Evolutionary conservation across 305 asterid species (phyloP), one percentile per base, ranked within the genome.

Genomic region (Rubia peregrina): DNA sequence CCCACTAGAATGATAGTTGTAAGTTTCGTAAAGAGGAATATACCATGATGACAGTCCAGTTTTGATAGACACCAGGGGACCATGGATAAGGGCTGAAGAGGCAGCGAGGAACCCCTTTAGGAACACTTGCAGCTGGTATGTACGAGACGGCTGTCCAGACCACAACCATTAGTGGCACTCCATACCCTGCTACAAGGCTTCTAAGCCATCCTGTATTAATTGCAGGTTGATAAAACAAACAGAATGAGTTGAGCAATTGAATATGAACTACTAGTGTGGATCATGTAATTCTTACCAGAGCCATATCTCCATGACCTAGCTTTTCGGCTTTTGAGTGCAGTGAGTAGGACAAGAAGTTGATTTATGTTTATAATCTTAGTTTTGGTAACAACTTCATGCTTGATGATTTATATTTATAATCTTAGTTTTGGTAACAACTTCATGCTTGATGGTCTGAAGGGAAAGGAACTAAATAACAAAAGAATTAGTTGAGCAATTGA

Each of bases 41-140:
- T 85, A 80, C 98, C 91, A 84, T 87, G n/a, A 90, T 84, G 64
- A 93, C 97, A 6, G 95, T 93, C 98, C 96, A 93, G 73, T 93
- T 93, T 76, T 70, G 82, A 57, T 89, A 90, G 49, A 97, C 97
- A 17, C 92, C 95, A 11, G 92, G 90, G 8, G 97, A 82, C 98
- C 97, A 90, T 12, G 98, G 98, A 73, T 93, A 88, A 13, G 98
- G 98, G 88, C 98, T 90, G 43, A 80, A 73, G 72, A 93, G 95
- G 17, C 98, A 94, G 51, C 97, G 79, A 13, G 97, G 98, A 65
- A 93, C 85, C 72, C 98, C 95, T 67, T 83, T 63, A 4, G 98
- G 98, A 9, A 93, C 96, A 76, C 80, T 89, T 69, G 72, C 75
- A 69, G 90, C 33, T 38, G 98, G 97, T 71, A 85, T 83, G 42